Conservation (phyloP, 768 basidiomycete species). For the Suillus brevipes region DNA sequence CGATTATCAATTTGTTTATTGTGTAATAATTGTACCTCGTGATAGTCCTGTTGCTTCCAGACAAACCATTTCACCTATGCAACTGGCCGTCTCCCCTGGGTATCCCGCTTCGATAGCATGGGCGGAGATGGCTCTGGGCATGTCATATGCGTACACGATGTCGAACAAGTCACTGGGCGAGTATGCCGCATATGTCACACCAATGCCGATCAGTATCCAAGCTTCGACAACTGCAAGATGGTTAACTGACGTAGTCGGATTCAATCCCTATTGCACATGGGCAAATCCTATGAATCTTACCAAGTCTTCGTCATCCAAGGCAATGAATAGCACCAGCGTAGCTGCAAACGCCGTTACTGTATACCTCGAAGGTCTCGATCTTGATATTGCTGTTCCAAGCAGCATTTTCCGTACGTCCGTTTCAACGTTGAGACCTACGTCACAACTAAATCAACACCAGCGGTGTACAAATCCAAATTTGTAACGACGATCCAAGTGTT, state of each 20-base stretch:
- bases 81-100: background rate
- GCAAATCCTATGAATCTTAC: conserved; percentile 20
- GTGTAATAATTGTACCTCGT: background rate
- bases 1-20: background rate
- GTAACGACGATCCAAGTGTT: conserved; percentile 6
- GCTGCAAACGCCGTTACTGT: background rate
- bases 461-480: conserved; percentile 1
- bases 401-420: background rate
- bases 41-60: background rate
- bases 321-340: background rate
- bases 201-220: conserved; percentile 10
- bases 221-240: conserved; percentile 21
- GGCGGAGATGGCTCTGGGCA: conserved; percentile 2
- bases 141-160: background rate
- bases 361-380: background rate
- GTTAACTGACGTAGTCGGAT: conserved; percentile 23
- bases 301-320: background rate
- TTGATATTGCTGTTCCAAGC: background rate
- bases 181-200: conserved; percentile 1
- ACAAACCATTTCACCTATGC: background rate
- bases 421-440: too few relatives aligned
- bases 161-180: conserved; percentile 3
- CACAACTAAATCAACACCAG: background rate
- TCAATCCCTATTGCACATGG: conserved; percentile 25
- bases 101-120: conserved; percentile 8